These are phyloP conservation scores for Hemileia vastatrix DNA, from an alignment of 1,284 basidiomycete genomes.

Conservation along the genomic window DNA sequence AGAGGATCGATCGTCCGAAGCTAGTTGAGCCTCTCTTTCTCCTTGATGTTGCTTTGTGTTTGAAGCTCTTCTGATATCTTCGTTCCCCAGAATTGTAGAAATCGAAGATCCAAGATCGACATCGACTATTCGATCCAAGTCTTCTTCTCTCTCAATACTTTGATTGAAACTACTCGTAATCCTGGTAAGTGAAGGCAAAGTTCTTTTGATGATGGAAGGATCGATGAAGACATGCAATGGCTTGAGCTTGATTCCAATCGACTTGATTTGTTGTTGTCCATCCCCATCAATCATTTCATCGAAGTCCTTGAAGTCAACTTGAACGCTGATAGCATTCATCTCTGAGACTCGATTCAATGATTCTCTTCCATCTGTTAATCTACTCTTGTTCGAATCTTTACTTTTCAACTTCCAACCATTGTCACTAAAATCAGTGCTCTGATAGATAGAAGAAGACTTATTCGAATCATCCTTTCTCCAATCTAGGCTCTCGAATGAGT, in stretches of 20 bases:
- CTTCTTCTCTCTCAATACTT: not conserved
- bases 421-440: not conserved
- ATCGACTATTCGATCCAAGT: no score
- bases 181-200: constrained; percentile 26
- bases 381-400: not conserved
- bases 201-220: constrained; percentile 27
- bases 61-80: not conserved
- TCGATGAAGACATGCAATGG: constrained; percentile 33
- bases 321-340: not conserved
- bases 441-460: not conserved
- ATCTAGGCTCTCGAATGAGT: not conserved
- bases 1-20: not conserved
- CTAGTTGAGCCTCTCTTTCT: not conserved
- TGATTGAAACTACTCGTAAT: constrained; percentile 15
- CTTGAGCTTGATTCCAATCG: constrained; percentile 10
- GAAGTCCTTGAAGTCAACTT: not conserved
- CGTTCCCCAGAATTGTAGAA: not conserved
- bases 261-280: no score
- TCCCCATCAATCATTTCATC: not conserved
- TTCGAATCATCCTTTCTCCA: not conserved
- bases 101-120: not conserved
- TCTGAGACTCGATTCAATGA: not conserved
- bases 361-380: not conserved
- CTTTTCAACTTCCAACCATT: not conserved
- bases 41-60: not conserved